phyloP scores from a whole-genome alignment of 768 basidiomycete species.

The Mycena olivaceomarginata region DNA sequence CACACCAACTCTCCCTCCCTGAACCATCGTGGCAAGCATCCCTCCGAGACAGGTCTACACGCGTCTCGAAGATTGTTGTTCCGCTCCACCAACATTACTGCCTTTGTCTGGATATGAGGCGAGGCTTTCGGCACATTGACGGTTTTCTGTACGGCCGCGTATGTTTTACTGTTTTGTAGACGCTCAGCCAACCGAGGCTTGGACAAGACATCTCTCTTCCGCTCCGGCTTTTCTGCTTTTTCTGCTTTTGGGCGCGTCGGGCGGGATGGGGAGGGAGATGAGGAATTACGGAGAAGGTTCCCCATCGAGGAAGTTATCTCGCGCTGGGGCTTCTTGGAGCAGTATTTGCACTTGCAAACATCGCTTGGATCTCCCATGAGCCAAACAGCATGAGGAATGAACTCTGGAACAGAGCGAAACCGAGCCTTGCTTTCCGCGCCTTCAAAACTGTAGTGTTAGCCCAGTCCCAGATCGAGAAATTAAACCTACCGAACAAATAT shows the following conservation, averaged over 20 bases:
- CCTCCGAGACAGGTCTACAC: constrained; percentile 61
- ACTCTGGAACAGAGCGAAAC: constrained; percentile 91
- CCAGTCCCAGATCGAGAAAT: not conserved
- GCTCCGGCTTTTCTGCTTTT: constrained; percentile 23
- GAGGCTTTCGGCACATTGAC: constrained; percentile 56
- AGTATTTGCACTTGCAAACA: constrained; percentile 87
- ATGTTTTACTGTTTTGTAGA: constrained; percentile 42
- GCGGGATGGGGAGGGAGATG: constrained; percentile 52
- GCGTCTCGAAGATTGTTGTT: constrained; percentile 79
- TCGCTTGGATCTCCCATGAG: constrained; percentile 74
- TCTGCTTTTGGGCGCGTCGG: constrained; percentile 48
- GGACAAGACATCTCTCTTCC: constrained; percentile 37
- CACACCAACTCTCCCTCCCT: constrained; percentile 84
- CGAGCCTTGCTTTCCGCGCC: constrained; percentile 65
- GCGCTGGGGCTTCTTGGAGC: constrained; percentile 79
- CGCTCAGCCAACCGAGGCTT: constrained; percentile 31
- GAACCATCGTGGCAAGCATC: constrained; percentile 73
- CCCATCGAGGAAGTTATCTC: constrained; percentile 79
- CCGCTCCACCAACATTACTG: constrained; percentile 76
- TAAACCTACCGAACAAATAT: constrained; percentile 81
- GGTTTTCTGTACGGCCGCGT: constrained; percentile 64
- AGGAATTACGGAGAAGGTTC: constrained; percentile 55
- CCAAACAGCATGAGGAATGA: constrained; percentile 91
- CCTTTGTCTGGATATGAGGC: constrained; percentile 58
- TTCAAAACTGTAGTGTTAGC: constrained; percentile 29